Percentiles rank a stretch among this genome's conserved stretches.
These are phyloP conservation scores for Lachnellula occidentalis DNA, from an alignment of 2,329 filamentous ascomycete genomes.

Conservation along the genomic window DNA sequence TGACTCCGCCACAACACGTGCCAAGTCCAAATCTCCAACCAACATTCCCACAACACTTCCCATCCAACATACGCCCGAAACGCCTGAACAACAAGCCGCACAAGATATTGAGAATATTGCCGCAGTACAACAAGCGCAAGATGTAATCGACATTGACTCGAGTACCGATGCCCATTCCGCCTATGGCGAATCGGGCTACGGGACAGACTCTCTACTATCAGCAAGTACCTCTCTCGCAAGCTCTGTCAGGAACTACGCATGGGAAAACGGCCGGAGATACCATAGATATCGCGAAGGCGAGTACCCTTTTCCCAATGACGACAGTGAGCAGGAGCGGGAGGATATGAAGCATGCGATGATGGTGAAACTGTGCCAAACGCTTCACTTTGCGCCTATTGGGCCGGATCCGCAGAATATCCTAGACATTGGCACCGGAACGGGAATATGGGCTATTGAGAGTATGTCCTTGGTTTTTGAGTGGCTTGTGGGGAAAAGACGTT, in stretches of 20 bases:
- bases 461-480: slow-evolving; percentile 5
- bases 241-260: slow-evolving; percentile 44
- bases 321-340: slow-evolving; percentile 52
- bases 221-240: slow-evolving; percentile 23
- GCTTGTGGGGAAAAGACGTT: not conserved
- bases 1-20: not conserved
- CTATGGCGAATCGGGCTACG: slow-evolving; percentile 26
- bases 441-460: slow-evolving; percentile 54
- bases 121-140: slow-evolving; percentile 24
- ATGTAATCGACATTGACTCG: slow-evolving; percentile 26
- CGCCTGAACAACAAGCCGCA: slow-evolving; percentile 13
- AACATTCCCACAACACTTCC: not conserved
- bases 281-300: slow-evolving; percentile 48
- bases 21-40: slow-evolving; percentile 5
- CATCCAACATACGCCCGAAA: slow-evolving; percentile 6
- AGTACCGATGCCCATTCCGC: slow-evolving; percentile 11
- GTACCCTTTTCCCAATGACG: slow-evolving; percentile 57
- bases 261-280: slow-evolving; percentile 55
- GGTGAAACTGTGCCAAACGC: slow-evolving; percentile 22
- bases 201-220: slow-evolving; percentile 22
- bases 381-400: slow-evolving; percentile 49
- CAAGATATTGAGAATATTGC: slow-evolving; percentile 16
- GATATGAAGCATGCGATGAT: slow-evolving; percentile 42
- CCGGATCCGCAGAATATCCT: slow-evolving; percentile 44
- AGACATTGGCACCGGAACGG: slow-evolving; percentile 55